Percentiles rank a stretch among this genome's conserved stretches.
phyloP scores from a whole-genome alignment of 1,284 basidiomycete species.

The Moesziomyces aphidis region DNA sequence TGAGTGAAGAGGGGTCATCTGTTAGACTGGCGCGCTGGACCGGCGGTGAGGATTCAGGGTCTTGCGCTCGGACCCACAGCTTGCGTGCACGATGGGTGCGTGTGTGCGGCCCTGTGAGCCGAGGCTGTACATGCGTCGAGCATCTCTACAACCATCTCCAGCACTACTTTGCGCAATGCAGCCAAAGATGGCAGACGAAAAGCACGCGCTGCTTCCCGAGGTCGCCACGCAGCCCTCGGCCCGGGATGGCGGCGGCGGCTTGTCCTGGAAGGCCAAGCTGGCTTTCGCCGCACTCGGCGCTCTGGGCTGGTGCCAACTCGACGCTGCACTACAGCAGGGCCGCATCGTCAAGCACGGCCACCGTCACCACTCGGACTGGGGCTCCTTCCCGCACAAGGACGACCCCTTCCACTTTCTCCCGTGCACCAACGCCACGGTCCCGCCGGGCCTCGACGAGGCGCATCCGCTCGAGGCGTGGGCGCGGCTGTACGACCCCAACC shows the following conservation, averaged over 20 bases:
- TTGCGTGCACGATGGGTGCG: too few relatives aligned
- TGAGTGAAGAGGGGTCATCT: too few relatives aligned
- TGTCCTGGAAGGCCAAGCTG: constrained; percentile 8
- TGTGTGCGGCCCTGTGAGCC: too few relatives aligned
- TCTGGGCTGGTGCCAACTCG: constrained; percentile 3
- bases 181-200: not conserved
- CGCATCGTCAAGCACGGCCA: constrained; percentile 8
- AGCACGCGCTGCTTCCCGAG: not conserved
- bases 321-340: not conserved
- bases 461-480: constrained; percentile 11
- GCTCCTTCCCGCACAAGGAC: constrained; percentile 9
- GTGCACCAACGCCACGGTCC: constrained; percentile 25
- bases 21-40: too few relatives aligned
- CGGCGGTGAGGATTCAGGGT: too few relatives aligned
- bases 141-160: not conserved
- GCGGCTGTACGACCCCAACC: constrained; percentile 17
- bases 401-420: constrained; percentile 40
- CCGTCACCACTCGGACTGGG: constrained; percentile 8
- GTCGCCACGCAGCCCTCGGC: not conserved
- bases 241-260: not conserved
- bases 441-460: constrained; percentile 14
- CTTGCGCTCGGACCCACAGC: too few relatives aligned
- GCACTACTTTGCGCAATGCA: not conserved
- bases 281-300: not conserved
- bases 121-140: too few relatives aligned